Evolutionary conservation across 352 stramenopile genomes (phyloP).

Genomic region (Pythium apleroticum): DNA sequence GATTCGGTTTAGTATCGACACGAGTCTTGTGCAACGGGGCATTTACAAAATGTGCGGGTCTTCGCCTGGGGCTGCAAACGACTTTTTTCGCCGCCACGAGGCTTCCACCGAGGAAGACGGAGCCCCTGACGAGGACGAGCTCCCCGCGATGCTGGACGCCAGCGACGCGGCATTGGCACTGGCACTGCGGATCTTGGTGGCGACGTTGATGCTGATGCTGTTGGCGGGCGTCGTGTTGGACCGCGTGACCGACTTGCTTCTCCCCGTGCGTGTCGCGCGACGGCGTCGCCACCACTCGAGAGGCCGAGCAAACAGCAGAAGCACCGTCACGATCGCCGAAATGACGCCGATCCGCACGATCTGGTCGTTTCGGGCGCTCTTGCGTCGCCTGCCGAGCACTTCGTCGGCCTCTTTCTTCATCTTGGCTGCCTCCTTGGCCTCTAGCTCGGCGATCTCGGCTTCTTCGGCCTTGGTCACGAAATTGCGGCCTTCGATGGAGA

Average conservation of each 20-base stretch:
- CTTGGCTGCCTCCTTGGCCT: constrained; percentile 40
- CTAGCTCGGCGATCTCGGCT: constrained; percentile 48
- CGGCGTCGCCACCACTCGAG: constrained; percentile 13
- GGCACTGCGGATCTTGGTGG: not conserved
- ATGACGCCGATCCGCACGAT: constrained; percentile 18
- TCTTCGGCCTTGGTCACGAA: constrained; percentile 60
- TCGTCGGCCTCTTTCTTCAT: constrained; percentile 17
- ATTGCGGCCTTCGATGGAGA: constrained; percentile 72
- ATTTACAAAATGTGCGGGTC: constrained; percentile 29
- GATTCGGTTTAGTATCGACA: not conserved
- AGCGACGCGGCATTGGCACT: constrained; percentile 6
- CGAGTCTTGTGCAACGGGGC: too few relatives aligned
- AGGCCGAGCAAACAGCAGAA: constrained; percentile 17
- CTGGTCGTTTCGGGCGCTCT: constrained; percentile 14
- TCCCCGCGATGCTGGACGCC: not conserved
- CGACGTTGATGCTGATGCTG: constrained; percentile 5
- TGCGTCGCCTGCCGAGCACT: constrained; percentile 14
- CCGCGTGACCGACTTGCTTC: not conserved
- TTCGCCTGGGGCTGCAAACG: constrained; percentile 23
- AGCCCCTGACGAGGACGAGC: not conserved
- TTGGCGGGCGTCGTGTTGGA: not conserved
- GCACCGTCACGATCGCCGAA: constrained; percentile 1
- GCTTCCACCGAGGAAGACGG: constrained; percentile 9
- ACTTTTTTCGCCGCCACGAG: constrained; percentile 32
- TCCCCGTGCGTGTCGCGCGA: not conserved